These are phyloP conservation scores for Triadica sebifera DNA, from an alignment of 345 rosid species.

Conservation along the genomic window DNA sequence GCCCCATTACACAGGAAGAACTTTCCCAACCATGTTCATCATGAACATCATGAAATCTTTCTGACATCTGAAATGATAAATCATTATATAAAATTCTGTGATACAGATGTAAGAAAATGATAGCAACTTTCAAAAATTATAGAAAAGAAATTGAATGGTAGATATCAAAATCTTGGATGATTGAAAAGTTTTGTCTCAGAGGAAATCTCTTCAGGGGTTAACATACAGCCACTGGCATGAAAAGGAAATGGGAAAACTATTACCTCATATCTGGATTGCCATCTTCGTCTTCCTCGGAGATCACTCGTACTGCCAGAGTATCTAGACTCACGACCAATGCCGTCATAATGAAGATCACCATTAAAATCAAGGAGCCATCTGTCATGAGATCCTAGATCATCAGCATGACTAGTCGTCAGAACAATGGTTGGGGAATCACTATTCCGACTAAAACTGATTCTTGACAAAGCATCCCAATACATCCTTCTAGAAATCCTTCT, in stretches of 20 bases:
- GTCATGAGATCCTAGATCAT: constrained; percentile 24
- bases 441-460: constrained; percentile 21
- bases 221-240: not conserved
- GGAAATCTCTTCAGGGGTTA: not conserved
- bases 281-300: constrained; percentile 6
- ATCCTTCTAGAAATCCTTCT: constrained; percentile 22
- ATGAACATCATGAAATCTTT: constrained; percentile 20
- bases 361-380: constrained; percentile 31
- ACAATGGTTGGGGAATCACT: constrained; percentile 16
- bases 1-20: constrained; percentile 14
- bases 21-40: constrained; percentile 16
- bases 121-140: not conserved
- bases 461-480: constrained; percentile 26
- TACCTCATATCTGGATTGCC: constrained; percentile 31
- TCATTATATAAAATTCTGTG: not conserved
- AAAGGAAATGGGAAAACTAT: not conserved
- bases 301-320: constrained; percentile 5
- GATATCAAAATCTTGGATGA: not conserved
- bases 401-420: constrained; percentile 22
- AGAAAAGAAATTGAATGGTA: not conserved
- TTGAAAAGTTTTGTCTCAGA: not conserved
- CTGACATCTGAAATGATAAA: constrained; percentile 11
- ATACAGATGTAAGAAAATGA: not conserved
- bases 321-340: constrained; percentile 17
- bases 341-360: constrained; percentile 28